Base-by-base conservation (phyloP, 1,284 basidiomycete species). In the Mycosarcoma mackinlayi region DNA sequence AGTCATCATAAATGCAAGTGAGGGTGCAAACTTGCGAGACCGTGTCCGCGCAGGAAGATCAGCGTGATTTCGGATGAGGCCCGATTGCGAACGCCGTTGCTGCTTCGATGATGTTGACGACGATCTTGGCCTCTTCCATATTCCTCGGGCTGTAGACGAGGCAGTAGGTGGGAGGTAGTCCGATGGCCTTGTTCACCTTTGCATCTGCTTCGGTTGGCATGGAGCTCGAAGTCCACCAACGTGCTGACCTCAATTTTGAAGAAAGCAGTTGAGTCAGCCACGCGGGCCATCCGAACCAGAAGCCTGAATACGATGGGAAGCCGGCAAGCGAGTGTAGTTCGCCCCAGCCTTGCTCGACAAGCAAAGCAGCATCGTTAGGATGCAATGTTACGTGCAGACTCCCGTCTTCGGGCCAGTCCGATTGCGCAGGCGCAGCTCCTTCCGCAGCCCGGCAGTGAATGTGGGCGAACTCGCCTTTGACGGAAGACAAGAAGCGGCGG, bases 101-200 rank as follows among this genome's bases (percentile, higher is more conserved):
- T 21, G 66, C 71, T 5, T 45, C 38, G 18, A 77, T 48, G 27
- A 77, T 74, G 9, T 39, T 35, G 24, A 58, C 40, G 21, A 75
- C 47, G 8, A 45, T 30, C 13, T 62, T 28, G 4, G 68, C 54
- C 31, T 77, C 73, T 1, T 71, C 59, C 47, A 48, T 31, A 21
- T 61, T 50, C 19, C 67, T 67, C 2, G 75, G 70, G 7, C 60
- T 62, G 24, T 74, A 77, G 1, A 77, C 35, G 7, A 75, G 39
- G 34, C 40, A 51, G 34, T 77, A 77, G 3, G 74, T 77, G 3
- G 75, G 75, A 16, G 75, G 74, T 4, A 77, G 50, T 9, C 66
- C 70, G 1, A 35, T 6, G 0, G 57, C 63, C 23, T 60, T 66
- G 14, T 7, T 23, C 11, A 64, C 40, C 13, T 34, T 56, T 1